Conservation (phyloP, 2,329 filamentous ascomycete species). For the Monosporascus sp. region DNA sequence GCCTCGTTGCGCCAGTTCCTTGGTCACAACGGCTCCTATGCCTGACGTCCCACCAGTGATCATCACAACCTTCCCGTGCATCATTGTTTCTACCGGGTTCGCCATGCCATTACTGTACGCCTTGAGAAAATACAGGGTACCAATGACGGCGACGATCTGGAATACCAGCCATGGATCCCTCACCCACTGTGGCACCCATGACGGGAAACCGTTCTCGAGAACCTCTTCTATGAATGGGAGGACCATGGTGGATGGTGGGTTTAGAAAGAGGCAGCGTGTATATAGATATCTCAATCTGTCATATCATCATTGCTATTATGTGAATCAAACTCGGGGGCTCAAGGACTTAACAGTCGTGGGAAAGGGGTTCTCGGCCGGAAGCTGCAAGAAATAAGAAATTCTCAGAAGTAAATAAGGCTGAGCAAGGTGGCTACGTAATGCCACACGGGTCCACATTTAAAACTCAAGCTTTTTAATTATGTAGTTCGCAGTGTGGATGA, state of each 20-base stretch:
- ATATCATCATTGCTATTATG: neutral
- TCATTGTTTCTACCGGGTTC: slow-evolving; percentile 71
- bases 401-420: neutral
- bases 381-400: neutral
- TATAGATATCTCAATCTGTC: neutral
- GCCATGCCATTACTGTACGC: slow-evolving; percentile 69
- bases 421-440: neutral
- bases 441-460: neutral
- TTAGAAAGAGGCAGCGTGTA: neutral
- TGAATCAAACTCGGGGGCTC: neutral
- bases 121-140: slow-evolving; percentile 51
- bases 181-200: slow-evolving; percentile 37
- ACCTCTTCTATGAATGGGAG: slow-evolving; percentile 45
- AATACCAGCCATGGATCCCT: slow-evolving; percentile 36
- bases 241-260: slow-evolving; percentile 36
- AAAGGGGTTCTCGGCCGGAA: neutral
- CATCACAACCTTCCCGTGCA: slow-evolving; percentile 92
- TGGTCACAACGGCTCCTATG: slow-evolving; percentile 73
- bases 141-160: slow-evolving; percentile 32
- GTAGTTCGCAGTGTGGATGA: too few species aligned
- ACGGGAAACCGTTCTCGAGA: slow-evolving; percentile 43
- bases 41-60: slow-evolving; percentile 93
- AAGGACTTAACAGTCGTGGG: neutral
- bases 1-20: slow-evolving; percentile 71
- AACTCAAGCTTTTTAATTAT: neutral